Base-by-base conservation (phyloP, 202 grass and related monocot species). In the Setaria italica region DNA sequence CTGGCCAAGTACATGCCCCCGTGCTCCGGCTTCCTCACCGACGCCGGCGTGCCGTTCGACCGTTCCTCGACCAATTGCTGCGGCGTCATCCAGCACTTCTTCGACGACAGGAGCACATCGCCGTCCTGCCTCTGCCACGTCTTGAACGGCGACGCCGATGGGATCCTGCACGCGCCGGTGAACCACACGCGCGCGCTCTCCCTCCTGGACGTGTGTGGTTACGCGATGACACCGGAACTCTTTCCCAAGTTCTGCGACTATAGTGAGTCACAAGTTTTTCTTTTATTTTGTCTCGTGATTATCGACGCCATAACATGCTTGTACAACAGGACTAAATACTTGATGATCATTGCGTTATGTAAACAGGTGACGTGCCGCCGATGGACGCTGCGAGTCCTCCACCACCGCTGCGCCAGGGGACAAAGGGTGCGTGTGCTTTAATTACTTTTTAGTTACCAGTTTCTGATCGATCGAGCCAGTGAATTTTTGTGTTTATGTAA, bases 181-280 rank as follows among this genome's bases (percentile, higher is more conserved):
- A 45, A 32, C 57, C 57, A 17, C n/a, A 16, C n/a, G 57, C 57
- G 21, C 8, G 43, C 69, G 5, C 5, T 16, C 43, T 2, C n/a
- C 12, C 6, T 72, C 6, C 6, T 72, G 43, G 0, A 49, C 0
- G 2, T 1, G 5, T 72, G 69, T 49, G 55, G 55, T 2, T 71
- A 29, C 0, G n/a, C 5, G 0, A 0, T 15, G 6, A 0, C 11
- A 5, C 2, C 68, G 46, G 4, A 48, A 2, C 0, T 0, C 1
- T 11, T n/a, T 11, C 25, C 67, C 20, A 1, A 46, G 9, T 2
- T 70, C 41, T 70, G 67, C 67, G 7, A 11, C 11, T 3, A 17
- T 17, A 4, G 57, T 60, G 25, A 60, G 57, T 60, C 20, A 7
- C 53, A 56, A 56, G 6, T 7, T 56, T 35, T 35, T 35, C 3